Conservation (phyloP, 148 eudicot species). For the Drosera capensis region DNA sequence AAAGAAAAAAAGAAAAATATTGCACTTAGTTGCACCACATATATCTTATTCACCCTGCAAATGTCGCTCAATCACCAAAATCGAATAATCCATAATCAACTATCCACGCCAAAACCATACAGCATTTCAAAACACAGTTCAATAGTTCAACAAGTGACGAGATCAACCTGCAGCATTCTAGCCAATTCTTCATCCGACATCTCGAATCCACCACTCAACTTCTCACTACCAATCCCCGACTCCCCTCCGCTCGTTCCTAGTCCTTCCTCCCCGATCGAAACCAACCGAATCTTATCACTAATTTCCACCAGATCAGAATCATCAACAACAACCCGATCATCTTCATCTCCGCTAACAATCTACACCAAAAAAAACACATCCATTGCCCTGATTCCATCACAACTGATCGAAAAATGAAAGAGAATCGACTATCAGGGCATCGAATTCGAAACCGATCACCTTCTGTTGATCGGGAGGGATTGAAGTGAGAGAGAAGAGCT, state of each 20-base stretch:
- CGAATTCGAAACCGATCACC: too few relatives aligned
- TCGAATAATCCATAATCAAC: too few relatives aligned
- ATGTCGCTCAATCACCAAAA: background rate
- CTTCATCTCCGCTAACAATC: slow-evolving; percentile 44
- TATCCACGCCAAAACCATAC: too few relatives aligned
- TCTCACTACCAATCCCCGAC: slow-evolving; percentile 10
- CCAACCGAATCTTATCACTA: slow-evolving; percentile 41
- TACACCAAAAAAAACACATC: slow-evolving; percentile 5
- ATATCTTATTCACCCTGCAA: too few relatives aligned
- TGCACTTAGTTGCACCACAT: too few relatives aligned
- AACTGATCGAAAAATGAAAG: too few relatives aligned
- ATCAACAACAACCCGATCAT: slow-evolving; percentile 28
- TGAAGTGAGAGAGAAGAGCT: slow-evolving; percentile 87
- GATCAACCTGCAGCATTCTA: slow-evolving; percentile 66
- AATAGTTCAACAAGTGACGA: too few relatives aligned
- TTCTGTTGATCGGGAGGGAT: slow-evolving; percentile 82
- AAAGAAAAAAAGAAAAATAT: too few relatives aligned
- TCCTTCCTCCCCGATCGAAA: slow-evolving; percentile 40
- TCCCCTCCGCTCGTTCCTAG: slow-evolving; percentile 8
- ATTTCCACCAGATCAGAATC: slow-evolving; percentile 54
- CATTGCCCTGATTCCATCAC: too few relatives aligned
- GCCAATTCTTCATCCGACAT: slow-evolving; percentile 78
- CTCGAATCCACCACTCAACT: slow-evolving; percentile 14
- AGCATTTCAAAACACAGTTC: background rate
- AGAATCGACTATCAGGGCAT: too few relatives aligned